Evolutionary conservation across 75 land plant genomes (phyloP).

Genomic region (Larix kaempferi): DNA sequence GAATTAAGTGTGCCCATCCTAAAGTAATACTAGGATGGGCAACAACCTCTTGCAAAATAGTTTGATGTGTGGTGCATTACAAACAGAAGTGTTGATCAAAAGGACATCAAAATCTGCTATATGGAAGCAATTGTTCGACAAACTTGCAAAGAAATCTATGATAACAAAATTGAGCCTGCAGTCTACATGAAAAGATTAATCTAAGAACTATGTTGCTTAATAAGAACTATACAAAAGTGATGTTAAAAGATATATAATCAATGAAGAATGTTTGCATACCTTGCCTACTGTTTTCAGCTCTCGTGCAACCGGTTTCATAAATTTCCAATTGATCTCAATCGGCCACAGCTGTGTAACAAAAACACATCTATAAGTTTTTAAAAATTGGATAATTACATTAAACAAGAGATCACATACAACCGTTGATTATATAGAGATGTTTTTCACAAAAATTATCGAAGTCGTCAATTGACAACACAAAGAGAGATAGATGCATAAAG

Average conservation of each 20-base stretch:
- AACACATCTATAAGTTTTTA: background rate
- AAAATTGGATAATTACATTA: background rate
- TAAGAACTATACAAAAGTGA: background rate
- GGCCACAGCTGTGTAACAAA: conserved; percentile 53
- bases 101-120: background rate
- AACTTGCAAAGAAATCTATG: background rate
- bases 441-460: too few relatives aligned
- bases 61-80: too few relatives aligned
- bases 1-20: too few relatives aligned
- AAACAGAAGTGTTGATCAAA: too few relatives aligned
- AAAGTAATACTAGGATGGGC: too few relatives aligned
- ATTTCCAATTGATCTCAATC: conserved; percentile 42
- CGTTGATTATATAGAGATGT: too few relatives aligned
- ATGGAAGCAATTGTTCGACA: background rate
- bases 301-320: conserved; percentile 58
- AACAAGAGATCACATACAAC: background rate
- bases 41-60: too few relatives aligned
- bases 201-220: background rate
- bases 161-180: background rate
- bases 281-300: conserved; percentile 41
- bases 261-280: conserved; percentile 23
- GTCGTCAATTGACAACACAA: too few relatives aligned
- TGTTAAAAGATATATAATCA: too few relatives aligned
- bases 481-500: too few relatives aligned
- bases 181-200: background rate